A percentile compares a stretch with the other conserved stretches of the same genome.
Evolutionary conservation across 1,139 yeast species (phyloP).

Genomic region (Candida sojae): DNA sequence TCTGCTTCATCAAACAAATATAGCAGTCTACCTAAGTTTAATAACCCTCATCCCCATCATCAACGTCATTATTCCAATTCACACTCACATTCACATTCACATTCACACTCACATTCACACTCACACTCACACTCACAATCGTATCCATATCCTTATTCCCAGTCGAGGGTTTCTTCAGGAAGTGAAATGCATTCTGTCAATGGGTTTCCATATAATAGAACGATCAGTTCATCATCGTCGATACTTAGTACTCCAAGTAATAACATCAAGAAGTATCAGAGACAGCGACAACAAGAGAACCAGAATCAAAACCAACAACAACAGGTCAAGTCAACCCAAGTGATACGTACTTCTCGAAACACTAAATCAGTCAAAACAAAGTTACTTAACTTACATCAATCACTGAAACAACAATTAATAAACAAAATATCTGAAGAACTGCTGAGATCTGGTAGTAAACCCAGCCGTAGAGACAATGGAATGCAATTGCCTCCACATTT

Average conservation of each 20-base stretch:
- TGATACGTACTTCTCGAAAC: conserved; percentile 18
- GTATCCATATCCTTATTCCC: conserved; percentile 2
- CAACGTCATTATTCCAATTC: conserved; percentile 2
- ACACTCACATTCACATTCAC: neutral
- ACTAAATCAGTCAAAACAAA: conserved; percentile 30
- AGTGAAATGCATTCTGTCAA: conserved; percentile 16
- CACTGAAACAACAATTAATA: conserved; percentile 17
- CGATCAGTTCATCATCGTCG: conserved; percentile 34
- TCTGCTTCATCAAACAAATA: conserved; percentile 15
- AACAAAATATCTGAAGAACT: conserved; percentile 4
- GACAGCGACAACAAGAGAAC: conserved; percentile 18
- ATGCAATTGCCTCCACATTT: conserved; percentile 1
- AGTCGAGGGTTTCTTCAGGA: conserved; percentile 9
- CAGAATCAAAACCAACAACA: conserved; percentile 15
- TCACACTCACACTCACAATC: too few species aligned
- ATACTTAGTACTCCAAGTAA: conserved; percentile 38
- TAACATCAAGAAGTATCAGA: conserved; percentile 26
- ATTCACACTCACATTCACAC: neutral
- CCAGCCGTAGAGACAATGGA: neutral
- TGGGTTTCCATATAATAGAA: conserved; percentile 21
- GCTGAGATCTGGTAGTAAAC: neutral
- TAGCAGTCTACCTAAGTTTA: conserved; percentile 19
- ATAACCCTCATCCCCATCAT: neutral
- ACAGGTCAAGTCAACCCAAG: conserved; percentile 11
- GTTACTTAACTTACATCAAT: conserved; percentile 32